Evolutionary conservation across 2,329 filamentous ascomycete species (phyloP).

Genomic region (Dactylonectria estremocensis): DNA sequence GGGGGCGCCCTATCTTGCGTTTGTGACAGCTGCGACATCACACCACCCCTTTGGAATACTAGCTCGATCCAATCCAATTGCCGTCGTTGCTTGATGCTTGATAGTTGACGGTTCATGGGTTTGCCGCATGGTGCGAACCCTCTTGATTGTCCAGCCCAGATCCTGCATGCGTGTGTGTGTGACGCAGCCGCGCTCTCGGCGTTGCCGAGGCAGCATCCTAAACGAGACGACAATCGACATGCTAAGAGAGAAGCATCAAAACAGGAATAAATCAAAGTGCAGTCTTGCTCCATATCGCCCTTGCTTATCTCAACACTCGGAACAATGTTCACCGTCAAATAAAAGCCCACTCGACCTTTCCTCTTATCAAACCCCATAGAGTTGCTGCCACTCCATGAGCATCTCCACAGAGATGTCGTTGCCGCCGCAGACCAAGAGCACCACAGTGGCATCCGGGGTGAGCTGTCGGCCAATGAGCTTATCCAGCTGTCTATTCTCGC

Average conservation of each 20-base stretch:
- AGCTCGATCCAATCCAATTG: neutral
- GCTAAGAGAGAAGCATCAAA: neutral
- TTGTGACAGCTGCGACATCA: conserved; percentile 1
- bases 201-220: conserved; percentile 3
- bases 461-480: conserved; percentile 35
- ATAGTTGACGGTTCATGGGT: neutral
- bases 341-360: neutral
- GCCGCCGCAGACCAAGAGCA: conserved; percentile 52
- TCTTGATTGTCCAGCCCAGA: neutral
- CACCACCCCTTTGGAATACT: neutral
- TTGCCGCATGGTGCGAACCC: neutral
- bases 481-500: conserved; percentile 45
- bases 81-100: neutral
- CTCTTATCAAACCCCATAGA: conserved; percentile 26
- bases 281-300: neutral
- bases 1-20: conserved; percentile 15
- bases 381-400: conserved; percentile 44
- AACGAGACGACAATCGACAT: neutral
- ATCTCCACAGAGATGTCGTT: conserved; percentile 53
- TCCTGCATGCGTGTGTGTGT: no score
- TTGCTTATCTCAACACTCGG: neutral
- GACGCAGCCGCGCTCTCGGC: conserved; percentile 10
- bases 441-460: conserved; percentile 46
- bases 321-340: conserved; percentile 9
- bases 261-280: neutral